Conservation (phyloP, 805 yeast genomes). For the Metschnikowia aberdeeniae region DNA sequence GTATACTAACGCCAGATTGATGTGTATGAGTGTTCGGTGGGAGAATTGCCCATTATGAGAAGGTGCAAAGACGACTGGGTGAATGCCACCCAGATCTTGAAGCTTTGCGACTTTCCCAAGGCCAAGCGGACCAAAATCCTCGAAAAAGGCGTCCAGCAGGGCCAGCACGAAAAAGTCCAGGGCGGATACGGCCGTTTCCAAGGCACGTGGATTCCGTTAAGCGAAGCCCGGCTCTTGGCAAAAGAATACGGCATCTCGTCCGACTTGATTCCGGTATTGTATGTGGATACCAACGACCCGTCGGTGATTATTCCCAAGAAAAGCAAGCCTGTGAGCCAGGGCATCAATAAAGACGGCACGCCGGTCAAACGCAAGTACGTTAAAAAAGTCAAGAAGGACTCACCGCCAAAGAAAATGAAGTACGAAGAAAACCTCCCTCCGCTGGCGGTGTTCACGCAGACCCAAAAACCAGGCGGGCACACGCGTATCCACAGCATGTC, state of each 20-base stretch:
- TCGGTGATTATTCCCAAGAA: constrained; percentile 33
- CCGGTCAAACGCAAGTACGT: constrained; percentile 41
- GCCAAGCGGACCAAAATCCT: constrained; percentile 89
- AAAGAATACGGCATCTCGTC: constrained; percentile 36
- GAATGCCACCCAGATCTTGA: constrained; percentile 92
- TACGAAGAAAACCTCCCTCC: constrained; percentile 20
- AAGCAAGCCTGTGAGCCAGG: constrained; percentile 21
- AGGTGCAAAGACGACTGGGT: constrained; percentile 92
- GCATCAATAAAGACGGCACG: constrained; percentile 34
- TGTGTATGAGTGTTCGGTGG: constrained; percentile 70
- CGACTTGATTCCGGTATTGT: constrained; percentile 40
- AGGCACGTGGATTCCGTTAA: constrained; percentile 93
- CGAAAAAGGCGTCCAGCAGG: constrained; percentile 89
- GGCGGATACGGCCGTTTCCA: constrained; percentile 98
- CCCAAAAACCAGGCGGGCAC: background rate
- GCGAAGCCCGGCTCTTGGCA: constrained; percentile 53
- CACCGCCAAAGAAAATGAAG: constrained; percentile 43
- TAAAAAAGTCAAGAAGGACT: constrained; percentile 50
- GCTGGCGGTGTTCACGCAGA: constrained; percentile 20
- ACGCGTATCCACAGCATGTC: constrained; percentile 1
- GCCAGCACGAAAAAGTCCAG: constrained; percentile 87
- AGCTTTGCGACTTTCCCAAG: constrained; percentile 91
- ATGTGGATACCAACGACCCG: constrained; percentile 35
- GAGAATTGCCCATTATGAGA: constrained; percentile 81
- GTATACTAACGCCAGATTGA: constrained; percentile 30